Base-by-base conservation (phyloP, 805 yeast genomes). In the Suhomyces sp. region DNA sequence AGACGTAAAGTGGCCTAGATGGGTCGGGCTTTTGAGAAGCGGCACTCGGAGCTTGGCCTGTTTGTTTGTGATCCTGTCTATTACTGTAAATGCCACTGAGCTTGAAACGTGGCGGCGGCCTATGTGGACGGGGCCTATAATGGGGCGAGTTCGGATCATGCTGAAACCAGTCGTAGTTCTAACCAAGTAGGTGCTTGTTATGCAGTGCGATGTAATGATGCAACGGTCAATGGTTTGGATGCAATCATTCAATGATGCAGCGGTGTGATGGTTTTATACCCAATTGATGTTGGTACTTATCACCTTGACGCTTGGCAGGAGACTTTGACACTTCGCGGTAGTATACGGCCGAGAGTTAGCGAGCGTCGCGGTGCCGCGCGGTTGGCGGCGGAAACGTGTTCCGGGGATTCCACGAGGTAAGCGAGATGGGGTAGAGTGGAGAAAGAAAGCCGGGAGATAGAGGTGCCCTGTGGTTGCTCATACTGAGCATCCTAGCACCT, bases 1-100 rank as follows among this genome's bases (percentile, higher is more conserved):
- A 46, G 88, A 83, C 0, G 90, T 68, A 57, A 74, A 80, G 71
- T 92, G 96, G 2, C 99, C 99, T 29, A 90, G 76, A 63, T 83
- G 86, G 1, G 83, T 75, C 15, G 96, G 94, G 5, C 87, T 85
- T 58, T 82, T 84, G 24, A 80, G 63, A 54, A 86, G 65, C 47
- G 86, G 81, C 5, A 87, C 82, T 44, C 80, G 75, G 42, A 83
- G 74, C 38, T 65, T 65, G 26, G 69, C 72, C 9, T 60, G 51
- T 4, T 51, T 54, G 44, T 52, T 44, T 13, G 60, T 54, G 29
- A 56, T 42, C 47, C 57, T 51, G 42, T 68, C 67, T 5, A 63
- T 49, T 7, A 71, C 63, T 0, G 73, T 69, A 59, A 71, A 69
- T 6, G 68, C 60, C 24, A 71, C 62, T 44, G 66, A 52, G 26